Evolutionary conservation across 2,329 filamentous ascomycete species (phyloP).

Genomic region (Talaromyces albobiverticillius): DNA sequence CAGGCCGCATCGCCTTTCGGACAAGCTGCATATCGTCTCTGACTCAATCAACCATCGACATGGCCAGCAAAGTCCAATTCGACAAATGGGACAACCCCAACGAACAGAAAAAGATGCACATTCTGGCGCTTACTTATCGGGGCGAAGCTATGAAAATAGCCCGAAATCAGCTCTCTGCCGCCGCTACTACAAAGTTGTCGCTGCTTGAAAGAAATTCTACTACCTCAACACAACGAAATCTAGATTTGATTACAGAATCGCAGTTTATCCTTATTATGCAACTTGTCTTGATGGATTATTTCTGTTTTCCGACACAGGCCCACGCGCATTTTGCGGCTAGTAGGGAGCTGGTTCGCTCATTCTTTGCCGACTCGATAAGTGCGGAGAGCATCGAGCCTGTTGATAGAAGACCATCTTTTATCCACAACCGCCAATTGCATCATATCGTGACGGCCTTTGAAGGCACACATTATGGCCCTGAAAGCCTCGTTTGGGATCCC

Average conservation of each 20-base stretch:
- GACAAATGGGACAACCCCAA: slow-evolving; percentile 1
- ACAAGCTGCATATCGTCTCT: slow-evolving; percentile 1
- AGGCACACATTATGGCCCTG: neutral
- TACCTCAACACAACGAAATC: neutral
- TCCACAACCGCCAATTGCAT: slow-evolving; percentile 5
- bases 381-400: neutral
- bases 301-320: slow-evolving; percentile 7
- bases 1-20: slow-evolving; percentile 4
- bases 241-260: neutral
- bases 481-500: slow-evolving; percentile 8
- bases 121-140: slow-evolving; percentile 8
- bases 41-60: neutral
- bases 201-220: neutral
- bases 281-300: slow-evolving; percentile 12
- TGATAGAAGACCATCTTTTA: slow-evolving; percentile 1
- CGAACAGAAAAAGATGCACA: slow-evolving; percentile 7
- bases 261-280: slow-evolving; percentile 6
- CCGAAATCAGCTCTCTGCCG: neutral
- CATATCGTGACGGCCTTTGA: slow-evolving; percentile 8
- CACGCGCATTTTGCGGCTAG: slow-evolving; percentile 10
- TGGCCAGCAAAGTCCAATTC: neutral
- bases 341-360: slow-evolving; percentile 5
- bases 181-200: neutral
- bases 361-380: neutral
- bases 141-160: slow-evolving; percentile 12